These are phyloP conservation scores for Alisma plantagoaquatica DNA, from an alignment of 106 monocot species.

Conservation along the genomic window DNA sequence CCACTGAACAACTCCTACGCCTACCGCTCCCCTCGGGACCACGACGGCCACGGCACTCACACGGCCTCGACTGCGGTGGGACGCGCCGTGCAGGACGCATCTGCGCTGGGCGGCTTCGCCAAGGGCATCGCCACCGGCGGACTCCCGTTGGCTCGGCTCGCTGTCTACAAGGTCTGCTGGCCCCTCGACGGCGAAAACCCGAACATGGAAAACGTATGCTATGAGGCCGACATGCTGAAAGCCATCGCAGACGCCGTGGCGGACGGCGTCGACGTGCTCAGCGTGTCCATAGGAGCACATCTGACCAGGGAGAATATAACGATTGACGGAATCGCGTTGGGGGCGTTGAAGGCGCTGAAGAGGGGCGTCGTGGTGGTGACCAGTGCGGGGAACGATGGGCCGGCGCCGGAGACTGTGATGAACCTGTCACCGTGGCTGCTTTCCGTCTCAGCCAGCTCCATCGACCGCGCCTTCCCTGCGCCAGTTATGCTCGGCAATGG, in stretches of 20 bases:
- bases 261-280: constrained; percentile 74
- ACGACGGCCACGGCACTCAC: constrained; percentile 89
- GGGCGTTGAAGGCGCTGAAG: constrained; percentile 59
- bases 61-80: constrained; percentile 77
- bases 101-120: constrained; percentile 60
- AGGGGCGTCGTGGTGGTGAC: constrained; percentile 43
- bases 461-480: constrained; percentile 53
- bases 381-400: constrained; percentile 75
- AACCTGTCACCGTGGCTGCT: constrained; percentile 90
- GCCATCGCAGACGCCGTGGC: constrained; percentile 77
- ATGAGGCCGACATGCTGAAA: constrained; percentile 75
- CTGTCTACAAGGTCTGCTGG: constrained; percentile 87
- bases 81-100: constrained; percentile 29
- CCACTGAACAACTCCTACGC: constrained; percentile 45
- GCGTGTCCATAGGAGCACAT: constrained; percentile 60
- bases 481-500: constrained; percentile 45
- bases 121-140: constrained; percentile 50
- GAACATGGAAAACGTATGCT: constrained; percentile 73
- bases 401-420: constrained; percentile 34
- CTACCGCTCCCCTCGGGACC: constrained; percentile 67
- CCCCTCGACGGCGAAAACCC: constrained; percentile 79
- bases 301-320: constrained; percentile 15
- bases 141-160: constrained; percentile 54
- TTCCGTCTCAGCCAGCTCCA: constrained; percentile 82
- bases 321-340: constrained; percentile 56